phyloP scores from a whole-genome alignment of 1,139 yeast species.

The Yamadazyma blattariae region DNA sequence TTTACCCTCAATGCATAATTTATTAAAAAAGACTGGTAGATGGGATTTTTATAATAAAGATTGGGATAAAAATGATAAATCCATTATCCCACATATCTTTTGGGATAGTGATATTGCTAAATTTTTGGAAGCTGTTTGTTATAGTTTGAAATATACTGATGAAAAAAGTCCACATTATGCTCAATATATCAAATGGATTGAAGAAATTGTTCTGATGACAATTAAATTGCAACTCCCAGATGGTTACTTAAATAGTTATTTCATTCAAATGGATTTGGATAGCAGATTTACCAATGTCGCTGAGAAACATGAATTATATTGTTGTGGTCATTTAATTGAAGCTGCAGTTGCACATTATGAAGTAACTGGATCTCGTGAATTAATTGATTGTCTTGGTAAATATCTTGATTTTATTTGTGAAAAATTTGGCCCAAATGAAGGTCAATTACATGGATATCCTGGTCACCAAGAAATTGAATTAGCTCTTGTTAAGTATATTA shows the following conservation, averaged over 20 bases:
- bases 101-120: constrained; percentile 25
- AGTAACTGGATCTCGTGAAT: constrained; percentile 14
- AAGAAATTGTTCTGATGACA: constrained; percentile 16
- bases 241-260: constrained; percentile 21
- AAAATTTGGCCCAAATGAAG: constrained; percentile 16
- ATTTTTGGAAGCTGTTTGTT: constrained; percentile 19
- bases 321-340: constrained; percentile 22
- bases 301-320: constrained; percentile 20
- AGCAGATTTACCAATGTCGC: constrained; percentile 16
- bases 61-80: constrained; percentile 14
- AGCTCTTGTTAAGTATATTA: constrained; percentile 17
- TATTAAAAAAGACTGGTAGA: constrained; percentile 19
- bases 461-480: constrained; percentile 24
- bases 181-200: constrained; percentile 15
- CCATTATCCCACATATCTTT: constrained; percentile 18
- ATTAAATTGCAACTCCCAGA: constrained; percentile 19
- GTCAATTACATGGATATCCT: constrained; percentile 19
- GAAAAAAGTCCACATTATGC: constrained; percentile 8
- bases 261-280: constrained; percentile 18
- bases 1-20: constrained; percentile 19
- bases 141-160: constrained; percentile 15
- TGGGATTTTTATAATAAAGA: constrained; percentile 17
- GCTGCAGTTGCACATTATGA: constrained; percentile 20
- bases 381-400: constrained; percentile 15
- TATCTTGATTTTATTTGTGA: constrained; percentile 17